phyloP scores from a whole-genome alignment of 169 alveolate species.

The Plasmodium cynomolgi region DNA sequence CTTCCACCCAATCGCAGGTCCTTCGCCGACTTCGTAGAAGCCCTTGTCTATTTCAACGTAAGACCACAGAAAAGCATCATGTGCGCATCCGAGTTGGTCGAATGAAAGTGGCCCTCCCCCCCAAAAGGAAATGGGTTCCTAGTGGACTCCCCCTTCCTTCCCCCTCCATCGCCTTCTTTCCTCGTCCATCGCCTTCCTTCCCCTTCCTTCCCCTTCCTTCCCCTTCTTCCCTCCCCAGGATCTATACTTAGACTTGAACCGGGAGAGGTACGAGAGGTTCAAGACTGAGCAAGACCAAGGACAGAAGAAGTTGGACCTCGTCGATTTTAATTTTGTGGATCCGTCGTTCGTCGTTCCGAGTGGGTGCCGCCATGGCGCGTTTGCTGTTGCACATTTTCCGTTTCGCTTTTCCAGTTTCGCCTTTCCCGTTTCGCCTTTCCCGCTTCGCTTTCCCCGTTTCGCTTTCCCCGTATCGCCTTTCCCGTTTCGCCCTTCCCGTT shows the following conservation, averaged over 20 bases:
- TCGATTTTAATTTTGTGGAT: constrained; percentile 15
- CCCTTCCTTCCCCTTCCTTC: not conserved
- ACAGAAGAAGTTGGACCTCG: constrained; percentile 7
- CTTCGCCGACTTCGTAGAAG: constrained; percentile 65
- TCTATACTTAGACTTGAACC: constrained; percentile 36
- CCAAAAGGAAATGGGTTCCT: not conserved
- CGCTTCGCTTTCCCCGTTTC: not conserved
- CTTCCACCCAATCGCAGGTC: constrained; percentile 1
- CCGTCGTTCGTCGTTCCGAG: constrained; percentile 62
- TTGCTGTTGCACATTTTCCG: not conserved
- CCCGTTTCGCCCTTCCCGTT: not conserved
- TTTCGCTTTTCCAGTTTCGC: not conserved
- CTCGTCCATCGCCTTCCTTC: not conserved
- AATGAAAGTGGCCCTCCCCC: not conserved
- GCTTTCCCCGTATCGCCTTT: not conserved
- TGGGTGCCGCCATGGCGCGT: not conserved
- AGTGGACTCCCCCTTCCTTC: not conserved
- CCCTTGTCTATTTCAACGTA: not conserved
- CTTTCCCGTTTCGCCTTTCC: not conserved
- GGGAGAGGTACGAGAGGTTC: constrained; percentile 30
- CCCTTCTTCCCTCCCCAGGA: constrained; percentile 11
- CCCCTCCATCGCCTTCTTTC: not conserved
- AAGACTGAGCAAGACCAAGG: constrained; percentile 13
- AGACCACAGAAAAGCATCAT: not conserved
- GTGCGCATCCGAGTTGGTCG: not conserved